Conservation (phyloP, 345 rosid species). For the Aegle marmelos region DNA sequence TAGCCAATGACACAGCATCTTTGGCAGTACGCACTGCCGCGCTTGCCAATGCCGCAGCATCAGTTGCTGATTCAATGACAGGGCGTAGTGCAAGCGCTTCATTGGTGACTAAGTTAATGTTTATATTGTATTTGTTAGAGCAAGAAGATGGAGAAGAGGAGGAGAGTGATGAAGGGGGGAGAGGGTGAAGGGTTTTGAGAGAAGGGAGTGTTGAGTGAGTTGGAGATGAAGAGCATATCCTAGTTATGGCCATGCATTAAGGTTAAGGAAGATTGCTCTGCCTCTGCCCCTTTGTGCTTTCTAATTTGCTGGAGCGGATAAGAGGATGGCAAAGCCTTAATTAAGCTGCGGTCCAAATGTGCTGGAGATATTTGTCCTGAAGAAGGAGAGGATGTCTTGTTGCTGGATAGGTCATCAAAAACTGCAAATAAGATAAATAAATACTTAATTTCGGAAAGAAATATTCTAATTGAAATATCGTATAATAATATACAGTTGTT, state of each 20-base stretch:
- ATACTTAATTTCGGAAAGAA: too few relatives aligned
- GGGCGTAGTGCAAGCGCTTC: slow-evolving; percentile 2
- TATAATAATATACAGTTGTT: too few relatives aligned
- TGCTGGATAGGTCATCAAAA: not conserved
- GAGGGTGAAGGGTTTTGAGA: slow-evolving; percentile 30
- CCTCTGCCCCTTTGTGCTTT: too few relatives aligned
- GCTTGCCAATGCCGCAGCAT: slow-evolving; percentile 21
- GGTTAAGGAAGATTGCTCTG: not conserved
- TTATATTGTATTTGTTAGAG: slow-evolving; percentile 20
- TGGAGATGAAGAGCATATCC: slow-evolving; percentile 40
- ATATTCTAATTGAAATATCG: too few relatives aligned
- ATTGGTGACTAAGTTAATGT: not conserved
- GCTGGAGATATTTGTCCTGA: not conserved
- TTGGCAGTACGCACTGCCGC: slow-evolving; percentile 27
- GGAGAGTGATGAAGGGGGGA: slow-evolving; percentile 11
- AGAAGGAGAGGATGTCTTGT: not conserved
- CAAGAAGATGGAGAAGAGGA: slow-evolving; percentile 29
- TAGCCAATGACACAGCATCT: slow-evolving; percentile 33
- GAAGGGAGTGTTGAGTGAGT: slow-evolving; percentile 21
- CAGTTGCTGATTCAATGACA: slow-evolving; percentile 11
- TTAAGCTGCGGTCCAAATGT: not conserved
- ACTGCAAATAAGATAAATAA: too few relatives aligned
- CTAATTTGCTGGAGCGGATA: not conserved
- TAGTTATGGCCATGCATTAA: slow-evolving; percentile 34
- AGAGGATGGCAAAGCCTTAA: not conserved